A percentile compares a stretch with the other conserved stretches of the same genome.
Conservation (phyloP, 2,329 filamentous ascomycete genomes). For the Endocalyx cinctus region DNA sequence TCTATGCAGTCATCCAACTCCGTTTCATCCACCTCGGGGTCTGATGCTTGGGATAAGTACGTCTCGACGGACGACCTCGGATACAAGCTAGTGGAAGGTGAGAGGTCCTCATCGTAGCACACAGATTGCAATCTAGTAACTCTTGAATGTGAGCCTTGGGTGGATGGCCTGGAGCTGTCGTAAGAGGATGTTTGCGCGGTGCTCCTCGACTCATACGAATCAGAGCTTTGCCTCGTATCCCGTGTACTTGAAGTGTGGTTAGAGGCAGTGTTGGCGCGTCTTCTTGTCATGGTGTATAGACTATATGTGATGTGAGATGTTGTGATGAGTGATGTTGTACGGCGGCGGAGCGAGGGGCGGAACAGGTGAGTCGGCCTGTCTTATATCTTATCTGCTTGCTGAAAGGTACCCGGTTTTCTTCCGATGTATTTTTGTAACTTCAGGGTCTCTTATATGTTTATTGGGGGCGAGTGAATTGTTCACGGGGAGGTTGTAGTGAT, state of each 20-base stretch:
- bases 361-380: too few relatives aligned
- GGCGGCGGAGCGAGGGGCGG: too few relatives aligned
- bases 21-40: conserved; percentile 46
- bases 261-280: conserved; percentile 27
- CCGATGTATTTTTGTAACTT: too few relatives aligned
- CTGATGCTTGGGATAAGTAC: conserved; percentile 68
- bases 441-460: too few relatives aligned
- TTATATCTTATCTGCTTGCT: too few relatives aligned
- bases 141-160: conserved; percentile 26
- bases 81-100: conserved; percentile 38
- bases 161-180: conserved; percentile 35
- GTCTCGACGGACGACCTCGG: conserved; percentile 67
- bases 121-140: conserved; percentile 13
- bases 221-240: conserved; percentile 37
- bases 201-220: conserved; percentile 42
- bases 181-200: conserved; percentile 44
- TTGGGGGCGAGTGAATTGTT: too few relatives aligned
- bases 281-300: conserved; percentile 31
- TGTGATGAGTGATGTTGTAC: not conserved
- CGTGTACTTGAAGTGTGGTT: conserved; percentile 34
- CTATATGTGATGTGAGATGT: conserved; percentile 5
- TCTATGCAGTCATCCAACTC: conserved; percentile 31
- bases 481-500: not conserved
- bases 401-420: too few relatives aligned
- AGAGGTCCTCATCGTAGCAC: conserved; percentile 30